Conservation (phyloP, 176 grass and related monocot genomes). For the Pharus latifolius region DNA sequence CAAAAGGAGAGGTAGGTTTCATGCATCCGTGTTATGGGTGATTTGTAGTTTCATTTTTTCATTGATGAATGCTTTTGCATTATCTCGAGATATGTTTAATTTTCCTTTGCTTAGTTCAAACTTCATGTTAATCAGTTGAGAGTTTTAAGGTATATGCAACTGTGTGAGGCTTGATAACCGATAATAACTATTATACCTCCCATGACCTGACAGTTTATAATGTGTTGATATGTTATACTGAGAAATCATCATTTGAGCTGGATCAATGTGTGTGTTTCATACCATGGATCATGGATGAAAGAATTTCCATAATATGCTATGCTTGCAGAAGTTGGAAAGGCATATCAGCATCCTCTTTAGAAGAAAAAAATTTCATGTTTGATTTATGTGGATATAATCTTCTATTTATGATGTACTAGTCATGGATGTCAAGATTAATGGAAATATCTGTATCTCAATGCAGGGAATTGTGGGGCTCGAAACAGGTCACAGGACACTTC, state of each 20-base stretch:
- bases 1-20: conserved; percentile 48
- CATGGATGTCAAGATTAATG: background rate
- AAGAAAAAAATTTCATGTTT: background rate
- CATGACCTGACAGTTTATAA: background rate
- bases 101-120: background rate
- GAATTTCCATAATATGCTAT: background rate
- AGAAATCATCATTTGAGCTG: background rate
- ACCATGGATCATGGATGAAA: background rate
- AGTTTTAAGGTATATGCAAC: background rate
- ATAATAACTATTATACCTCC: background rate
- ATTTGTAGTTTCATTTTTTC: too few species aligned
- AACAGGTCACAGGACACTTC: conserved; percentile 66
- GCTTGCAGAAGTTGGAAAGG: background rate
- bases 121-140: background rate
- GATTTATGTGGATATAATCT: background rate
- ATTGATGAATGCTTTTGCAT: too few species aligned
- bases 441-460: background rate
- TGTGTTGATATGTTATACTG: background rate
- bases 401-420: background rate
- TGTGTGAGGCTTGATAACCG: background rate
- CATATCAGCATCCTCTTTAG: background rate
- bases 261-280: background rate
- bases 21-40: too few species aligned
- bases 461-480: conserved; percentile 80
- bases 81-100: background rate